Evolutionary conservation across 2,329 filamentous ascomycete genomes (phyloP).

Genomic region (Zymoseptoria crescenta): DNA sequence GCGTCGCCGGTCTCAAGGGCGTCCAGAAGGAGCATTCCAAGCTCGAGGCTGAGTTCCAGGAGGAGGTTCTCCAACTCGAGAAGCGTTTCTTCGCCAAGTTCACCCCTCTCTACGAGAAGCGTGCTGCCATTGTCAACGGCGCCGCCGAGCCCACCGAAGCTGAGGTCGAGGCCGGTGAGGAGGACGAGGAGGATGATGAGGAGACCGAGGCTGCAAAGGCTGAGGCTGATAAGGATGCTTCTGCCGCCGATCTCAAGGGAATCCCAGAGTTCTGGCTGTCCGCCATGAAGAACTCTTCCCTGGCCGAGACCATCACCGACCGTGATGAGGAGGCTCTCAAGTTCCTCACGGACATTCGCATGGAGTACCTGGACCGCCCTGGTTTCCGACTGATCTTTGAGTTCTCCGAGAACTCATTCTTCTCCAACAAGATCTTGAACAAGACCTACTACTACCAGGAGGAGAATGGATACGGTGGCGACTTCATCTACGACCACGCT

Average conservation of each 20-base stretch:
- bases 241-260: conserved; percentile 55
- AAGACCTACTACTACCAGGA: conserved; percentile 99
- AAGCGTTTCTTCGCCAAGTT: conserved; percentile 99
- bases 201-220: conserved; percentile 46
- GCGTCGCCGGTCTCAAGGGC: conserved; percentile 90
- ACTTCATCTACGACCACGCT: conserved; percentile 99
- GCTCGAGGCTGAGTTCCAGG: conserved; percentile 96
- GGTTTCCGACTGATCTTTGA: conserved; percentile 98
- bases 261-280: conserved; percentile 99
- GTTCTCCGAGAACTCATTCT: conserved; percentile 90
- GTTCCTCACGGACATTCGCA: conserved; percentile 82
- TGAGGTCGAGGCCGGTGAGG: conserved; percentile 80
- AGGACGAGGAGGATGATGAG: conserved; percentile 64
- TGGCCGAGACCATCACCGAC: conserved; percentile 98
- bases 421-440: conserved; percentile 92
- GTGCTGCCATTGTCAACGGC: conserved; percentile 87
- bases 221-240: conserved; percentile 50
- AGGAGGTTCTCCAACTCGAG: conserved; percentile 94
- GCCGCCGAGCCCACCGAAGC: conserved; percentile 73
- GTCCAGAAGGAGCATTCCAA: conserved; percentile 99
- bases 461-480: conserved; percentile 95
- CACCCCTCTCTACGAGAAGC: conserved; percentile 93
- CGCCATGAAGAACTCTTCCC: conserved; percentile 99
- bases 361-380: conserved; percentile 98
- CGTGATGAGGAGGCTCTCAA: conserved; percentile 92